Evolutionary conservation across 192 early-diverging fungal genomes (phyloP).

Genomic region (Gigaspora rosea): DNA sequence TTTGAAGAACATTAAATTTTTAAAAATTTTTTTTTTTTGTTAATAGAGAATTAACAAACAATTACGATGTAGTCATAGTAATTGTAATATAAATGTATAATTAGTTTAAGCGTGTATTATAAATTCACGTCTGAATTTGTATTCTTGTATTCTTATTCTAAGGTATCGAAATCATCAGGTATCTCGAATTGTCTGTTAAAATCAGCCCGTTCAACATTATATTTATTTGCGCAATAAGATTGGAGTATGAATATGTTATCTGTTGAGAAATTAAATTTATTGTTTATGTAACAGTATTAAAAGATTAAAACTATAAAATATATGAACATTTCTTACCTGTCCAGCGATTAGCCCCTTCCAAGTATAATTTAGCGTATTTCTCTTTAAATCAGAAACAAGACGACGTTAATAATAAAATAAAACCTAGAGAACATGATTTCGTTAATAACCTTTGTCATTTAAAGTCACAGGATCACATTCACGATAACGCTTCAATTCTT

Average conservation of each 20-base stretch:
- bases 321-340: constrained; percentile 57
- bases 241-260: constrained; percentile 87
- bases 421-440: background rate
- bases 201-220: constrained; percentile 59
- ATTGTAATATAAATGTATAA: background rate
- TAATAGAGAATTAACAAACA: background rate
- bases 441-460: constrained; percentile 57
- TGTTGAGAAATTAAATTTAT: constrained; percentile 23
- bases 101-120: too few relatives aligned
- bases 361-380: constrained; percentile 57
- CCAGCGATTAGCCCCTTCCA: constrained; percentile 83
- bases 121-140: background rate
- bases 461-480: constrained; percentile 80
- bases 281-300: too few relatives aligned
- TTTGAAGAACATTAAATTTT: constrained; percentile 28
- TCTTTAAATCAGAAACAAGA: constrained; percentile 40
- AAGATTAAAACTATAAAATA: background rate
- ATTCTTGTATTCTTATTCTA: constrained; percentile 19
- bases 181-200: constrained; percentile 72
- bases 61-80: background rate
- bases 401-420: background rate
- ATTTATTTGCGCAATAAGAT: constrained; percentile 71
- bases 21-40: background rate
- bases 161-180: constrained; percentile 73
- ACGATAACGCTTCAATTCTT: constrained; percentile 65